Conservation (phyloP, 345 rosid species). For the Eucalyptus cladocalyx region DNA sequence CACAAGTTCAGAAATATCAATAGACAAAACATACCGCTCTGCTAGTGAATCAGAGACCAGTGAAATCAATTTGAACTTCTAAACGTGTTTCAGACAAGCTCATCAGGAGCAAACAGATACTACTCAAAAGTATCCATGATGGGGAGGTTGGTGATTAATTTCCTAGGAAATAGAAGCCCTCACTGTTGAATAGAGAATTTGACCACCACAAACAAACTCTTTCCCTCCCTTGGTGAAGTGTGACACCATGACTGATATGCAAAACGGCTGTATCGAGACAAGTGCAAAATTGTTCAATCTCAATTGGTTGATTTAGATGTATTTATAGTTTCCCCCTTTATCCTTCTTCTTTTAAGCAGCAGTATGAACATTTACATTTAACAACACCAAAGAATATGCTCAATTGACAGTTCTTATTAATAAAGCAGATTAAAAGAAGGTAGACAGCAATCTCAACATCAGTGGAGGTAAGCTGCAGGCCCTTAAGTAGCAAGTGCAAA, state of each 20-base stretch:
- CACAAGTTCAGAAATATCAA: background rate
- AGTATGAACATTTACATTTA: background rate
- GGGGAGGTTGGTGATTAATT: background rate
- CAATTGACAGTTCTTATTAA: background rate
- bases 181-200: background rate
- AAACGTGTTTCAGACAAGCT: background rate
- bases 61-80: background rate
- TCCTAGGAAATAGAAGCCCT: background rate
- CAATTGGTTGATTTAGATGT: background rate
- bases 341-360: background rate
- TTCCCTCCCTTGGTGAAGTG: background rate
- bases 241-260: background rate
- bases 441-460: background rate
- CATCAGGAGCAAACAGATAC: background rate
- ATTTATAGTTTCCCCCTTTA: background rate
- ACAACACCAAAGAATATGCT: background rate
- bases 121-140: background rate
- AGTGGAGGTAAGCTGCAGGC: background rate
- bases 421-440: background rate
- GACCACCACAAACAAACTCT: background rate
- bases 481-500: background rate
- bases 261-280: background rate
- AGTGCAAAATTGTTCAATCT: background rate
- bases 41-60: background rate
- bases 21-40: background rate